Percentiles rank a stretch among this genome's conserved stretches.
phyloP scores from a whole-genome alignment of 2,329 filamentous ascomycete species.

The Alternaria brassicicola region DNA sequence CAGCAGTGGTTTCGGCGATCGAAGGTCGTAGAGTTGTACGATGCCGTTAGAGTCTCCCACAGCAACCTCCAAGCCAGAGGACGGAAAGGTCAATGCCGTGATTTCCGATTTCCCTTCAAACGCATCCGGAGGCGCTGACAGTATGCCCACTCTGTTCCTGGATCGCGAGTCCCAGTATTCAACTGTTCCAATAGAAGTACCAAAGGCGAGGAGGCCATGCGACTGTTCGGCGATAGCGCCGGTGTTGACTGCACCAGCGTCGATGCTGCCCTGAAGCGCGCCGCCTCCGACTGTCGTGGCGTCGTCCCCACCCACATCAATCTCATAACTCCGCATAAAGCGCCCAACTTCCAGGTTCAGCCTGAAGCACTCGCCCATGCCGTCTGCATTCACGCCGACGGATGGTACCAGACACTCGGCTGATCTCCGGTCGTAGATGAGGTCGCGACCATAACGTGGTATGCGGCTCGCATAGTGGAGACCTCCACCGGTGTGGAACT shows the following conservation, averaged over 20 bases:
- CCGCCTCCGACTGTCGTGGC: constrained; percentile 68
- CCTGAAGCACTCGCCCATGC: constrained; percentile 88
- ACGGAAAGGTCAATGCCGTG: constrained; percentile 85
- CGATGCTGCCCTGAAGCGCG: constrained; percentile 84
- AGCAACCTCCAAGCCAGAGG: constrained; percentile 81
- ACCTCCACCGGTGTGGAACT: constrained; percentile 89
- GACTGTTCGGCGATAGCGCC: constrained; percentile 85
- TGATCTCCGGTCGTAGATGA: constrained; percentile 80
- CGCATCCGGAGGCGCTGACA: constrained; percentile 61
- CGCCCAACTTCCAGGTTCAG: constrained; percentile 89
- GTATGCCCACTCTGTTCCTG: constrained; percentile 77
- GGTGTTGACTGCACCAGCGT: constrained; percentile 84
- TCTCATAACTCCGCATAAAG: constrained; percentile 92
- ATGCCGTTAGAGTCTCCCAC: constrained; percentile 88
- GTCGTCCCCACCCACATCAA: constrained; percentile 88
- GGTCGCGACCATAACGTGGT: constrained; percentile 88
- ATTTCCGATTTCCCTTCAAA: constrained; percentile 64
- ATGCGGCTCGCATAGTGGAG: constrained; percentile 89
- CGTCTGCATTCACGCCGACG: constrained; percentile 84
- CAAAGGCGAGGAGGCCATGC: constrained; percentile 90
- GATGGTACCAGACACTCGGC: constrained; percentile 87
- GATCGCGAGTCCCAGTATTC: constrained; percentile 96
- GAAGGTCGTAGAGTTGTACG: constrained; percentile 88
- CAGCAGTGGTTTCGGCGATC: constrained; percentile 82
- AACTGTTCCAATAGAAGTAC: constrained; percentile 91